Percentiles rank a stretch among this genome's conserved stretches.
Evolutionary conservation across 805 yeast genomes (phyloP).

Genomic region (Danielozyma ontarioensis): DNA sequence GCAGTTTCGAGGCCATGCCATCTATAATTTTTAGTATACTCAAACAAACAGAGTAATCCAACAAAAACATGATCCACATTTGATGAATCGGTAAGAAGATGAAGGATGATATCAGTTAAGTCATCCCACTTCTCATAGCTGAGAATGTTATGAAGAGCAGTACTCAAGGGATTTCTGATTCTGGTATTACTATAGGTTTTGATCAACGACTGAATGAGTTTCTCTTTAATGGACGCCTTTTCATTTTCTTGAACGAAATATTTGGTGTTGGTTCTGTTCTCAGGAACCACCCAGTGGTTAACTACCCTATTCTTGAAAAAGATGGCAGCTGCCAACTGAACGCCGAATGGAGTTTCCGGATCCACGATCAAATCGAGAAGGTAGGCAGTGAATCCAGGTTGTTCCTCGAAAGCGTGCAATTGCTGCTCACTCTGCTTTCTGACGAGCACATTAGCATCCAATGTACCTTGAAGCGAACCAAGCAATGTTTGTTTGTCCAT

Average conservation of each 20-base stretch:
- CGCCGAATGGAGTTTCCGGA: conserved; percentile 36
- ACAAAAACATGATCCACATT: conserved; percentile 32
- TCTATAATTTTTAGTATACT: conserved; percentile 37
- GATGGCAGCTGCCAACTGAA: conserved; percentile 39
- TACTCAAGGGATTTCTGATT: conserved; percentile 52
- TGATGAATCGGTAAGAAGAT: conserved; percentile 24
- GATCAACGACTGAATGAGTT: conserved; percentile 30
- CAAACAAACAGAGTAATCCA: conserved; percentile 35
- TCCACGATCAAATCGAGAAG: conserved; percentile 48
- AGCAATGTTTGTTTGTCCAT: conserved; percentile 51
- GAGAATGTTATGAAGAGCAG: conserved; percentile 52
- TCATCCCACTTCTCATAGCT: conserved; percentile 43
- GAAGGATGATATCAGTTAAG: conserved; percentile 3
- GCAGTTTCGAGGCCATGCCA: conserved; percentile 43
- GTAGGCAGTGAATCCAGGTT: conserved; percentile 54
- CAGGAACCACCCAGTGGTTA: conserved; percentile 34
- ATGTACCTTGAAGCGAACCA: conserved; percentile 47
- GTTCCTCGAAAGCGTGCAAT: conserved; percentile 46
- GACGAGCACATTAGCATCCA: conserved; percentile 45
- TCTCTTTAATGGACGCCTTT: conserved; percentile 30
- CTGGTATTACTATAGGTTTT: conserved; percentile 27
- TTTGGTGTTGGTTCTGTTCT: conserved; percentile 19
- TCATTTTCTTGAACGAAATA: conserved; percentile 27
- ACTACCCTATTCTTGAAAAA: conserved; percentile 39
- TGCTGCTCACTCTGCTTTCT: conserved; percentile 53